These are phyloP conservation scores for Cenchrus americanus DNA, from an alignment of 176 grass and related monocot genomes.

Conservation along the genomic window DNA sequence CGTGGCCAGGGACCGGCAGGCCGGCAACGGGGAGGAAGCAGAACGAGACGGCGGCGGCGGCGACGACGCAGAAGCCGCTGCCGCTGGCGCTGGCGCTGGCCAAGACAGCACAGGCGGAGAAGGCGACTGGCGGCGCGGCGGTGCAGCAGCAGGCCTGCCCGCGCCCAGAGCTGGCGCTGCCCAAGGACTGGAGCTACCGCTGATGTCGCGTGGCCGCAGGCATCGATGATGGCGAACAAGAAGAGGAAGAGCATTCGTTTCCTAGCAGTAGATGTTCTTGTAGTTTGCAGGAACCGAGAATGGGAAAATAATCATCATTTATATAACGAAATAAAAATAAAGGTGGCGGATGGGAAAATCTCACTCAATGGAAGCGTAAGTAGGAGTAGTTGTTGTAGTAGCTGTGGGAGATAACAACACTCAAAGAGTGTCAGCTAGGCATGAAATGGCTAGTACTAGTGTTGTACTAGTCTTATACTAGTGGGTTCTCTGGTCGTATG, in stretches of 20 bases:
- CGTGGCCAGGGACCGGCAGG: not conserved
- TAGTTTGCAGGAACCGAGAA: not conserved
- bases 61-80: not conserved
- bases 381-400: no score
- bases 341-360: not conserved
- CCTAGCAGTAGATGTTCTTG: not conserved
- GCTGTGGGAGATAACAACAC: not conserved
- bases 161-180: slow-evolving; percentile 41
- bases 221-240: not conserved
- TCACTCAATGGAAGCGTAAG: not conserved
- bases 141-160: not conserved
- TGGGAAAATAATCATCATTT: not conserved
- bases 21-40: slow-evolving; percentile 18
- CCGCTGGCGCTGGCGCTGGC: not conserved
- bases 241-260: not conserved
- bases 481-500: not conserved
- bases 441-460: not conserved
- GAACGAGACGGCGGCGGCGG: not conserved
- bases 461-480: not conserved
- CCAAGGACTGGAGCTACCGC: slow-evolving; percentile 65
- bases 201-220: not conserved
- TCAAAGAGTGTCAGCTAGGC: not conserved
- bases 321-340: not conserved
- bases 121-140: not conserved
- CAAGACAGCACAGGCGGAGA: not conserved